Evolutionary conservation across 176 grass and related monocot genomes (phyloP).

Genomic region (Carex cristatella): DNA sequence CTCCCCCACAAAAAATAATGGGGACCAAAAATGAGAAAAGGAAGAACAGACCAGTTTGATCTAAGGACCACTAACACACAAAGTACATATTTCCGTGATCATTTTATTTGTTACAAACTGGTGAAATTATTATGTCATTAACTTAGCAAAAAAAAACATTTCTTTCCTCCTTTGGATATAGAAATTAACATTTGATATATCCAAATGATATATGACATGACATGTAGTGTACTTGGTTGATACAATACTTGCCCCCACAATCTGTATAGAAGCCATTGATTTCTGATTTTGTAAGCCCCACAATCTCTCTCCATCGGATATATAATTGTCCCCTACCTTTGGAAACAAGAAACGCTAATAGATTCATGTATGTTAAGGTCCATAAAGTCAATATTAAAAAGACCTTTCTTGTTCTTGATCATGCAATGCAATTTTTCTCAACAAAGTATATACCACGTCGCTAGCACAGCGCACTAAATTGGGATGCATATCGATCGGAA

Average conservation of each 20-base stretch:
- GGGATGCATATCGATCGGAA: no score
- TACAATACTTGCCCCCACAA: slow-evolving; percentile 18
- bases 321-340: neutral
- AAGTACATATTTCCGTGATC: neutral
- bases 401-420: neutral
- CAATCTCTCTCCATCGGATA: neutral
- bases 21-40: neutral
- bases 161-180: neutral
- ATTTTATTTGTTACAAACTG: no score
- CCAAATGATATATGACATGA: slow-evolving; percentile 2
- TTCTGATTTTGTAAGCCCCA: neutral
- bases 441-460: no score
- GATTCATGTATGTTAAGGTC: neutral
- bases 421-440: neutral
- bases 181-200: neutral
- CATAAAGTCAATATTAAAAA: neutral
- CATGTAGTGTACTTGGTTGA: slow-evolving; percentile 10
- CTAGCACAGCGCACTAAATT: no score
- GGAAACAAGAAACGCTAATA: neutral
- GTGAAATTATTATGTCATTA: no score
- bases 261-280: neutral
- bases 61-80: neutral
- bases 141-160: no score
- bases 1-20: neutral
- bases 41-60: neutral